Evolutionary conservation across 352 stramenopile genomes (phyloP).

Genomic region (Pythium brassicae): DNA sequence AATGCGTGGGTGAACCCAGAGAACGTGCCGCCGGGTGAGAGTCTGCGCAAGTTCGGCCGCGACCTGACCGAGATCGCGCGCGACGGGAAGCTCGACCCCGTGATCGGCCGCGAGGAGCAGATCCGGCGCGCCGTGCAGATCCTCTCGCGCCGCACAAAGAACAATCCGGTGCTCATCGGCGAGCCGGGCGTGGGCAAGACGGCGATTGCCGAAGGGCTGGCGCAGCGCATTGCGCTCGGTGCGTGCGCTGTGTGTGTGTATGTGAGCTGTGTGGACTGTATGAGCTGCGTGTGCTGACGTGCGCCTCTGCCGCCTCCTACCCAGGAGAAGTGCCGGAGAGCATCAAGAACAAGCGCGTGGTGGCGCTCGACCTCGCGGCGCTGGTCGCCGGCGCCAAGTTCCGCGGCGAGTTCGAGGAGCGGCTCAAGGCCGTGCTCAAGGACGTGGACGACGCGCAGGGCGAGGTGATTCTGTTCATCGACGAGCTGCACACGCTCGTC

Average conservation of each 20-base stretch:
- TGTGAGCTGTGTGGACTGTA: no score
- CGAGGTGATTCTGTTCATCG: conserved; percentile 98
- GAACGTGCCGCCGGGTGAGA: no score
- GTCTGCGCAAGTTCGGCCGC: conserved; percentile 87
- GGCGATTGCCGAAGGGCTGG: conserved; percentile 93
- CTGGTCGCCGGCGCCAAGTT: conserved; percentile 98
- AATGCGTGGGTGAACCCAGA: no score
- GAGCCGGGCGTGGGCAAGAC: conserved; percentile 98
- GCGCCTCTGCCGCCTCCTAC: no score
- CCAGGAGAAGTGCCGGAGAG: conserved; percentile 94
- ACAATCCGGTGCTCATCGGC: conserved; percentile 96
- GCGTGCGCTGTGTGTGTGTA: no score
- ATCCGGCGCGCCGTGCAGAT: conserved; percentile 96
- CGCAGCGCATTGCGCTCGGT: conserved; percentile 89
- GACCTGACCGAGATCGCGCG: conserved; percentile 92
- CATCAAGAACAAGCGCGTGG: conserved; percentile 82
- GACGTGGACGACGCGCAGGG: conserved; percentile 91
- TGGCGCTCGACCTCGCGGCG: conserved; percentile 95
- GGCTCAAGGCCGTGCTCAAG: conserved; percentile 94
- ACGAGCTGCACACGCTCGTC: conserved; percentile 97
- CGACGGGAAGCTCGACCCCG: conserved; percentile 96
- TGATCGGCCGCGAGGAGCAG: conserved; percentile 97
- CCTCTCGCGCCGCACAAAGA: conserved; percentile 95
- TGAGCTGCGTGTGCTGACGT: no score
- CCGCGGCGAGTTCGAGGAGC: conserved; percentile 98